Evolutionary conservation across 495 filamentous ascomycete genomes (phyloP).

Genomic region (Neurospora sp.): DNA sequence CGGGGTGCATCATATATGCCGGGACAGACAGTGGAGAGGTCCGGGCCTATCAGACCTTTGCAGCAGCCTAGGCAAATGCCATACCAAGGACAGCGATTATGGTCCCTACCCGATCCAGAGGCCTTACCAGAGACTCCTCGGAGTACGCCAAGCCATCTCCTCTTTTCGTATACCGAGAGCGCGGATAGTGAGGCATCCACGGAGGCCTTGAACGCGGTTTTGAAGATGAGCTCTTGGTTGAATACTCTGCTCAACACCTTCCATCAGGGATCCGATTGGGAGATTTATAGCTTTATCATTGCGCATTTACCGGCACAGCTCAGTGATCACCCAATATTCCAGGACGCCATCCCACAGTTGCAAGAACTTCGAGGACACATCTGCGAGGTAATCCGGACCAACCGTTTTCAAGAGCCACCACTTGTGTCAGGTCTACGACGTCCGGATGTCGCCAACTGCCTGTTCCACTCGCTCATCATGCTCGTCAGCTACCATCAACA

Average conservation of each 20-base stretch:
- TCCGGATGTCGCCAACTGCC: slow-evolving; percentile 75
- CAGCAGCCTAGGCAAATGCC: slow-evolving; percentile 27
- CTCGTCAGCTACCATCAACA: slow-evolving; percentile 78
- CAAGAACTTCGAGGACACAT: slow-evolving; percentile 65
- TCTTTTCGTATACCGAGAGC: slow-evolving; percentile 20
- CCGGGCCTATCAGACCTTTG: slow-evolving; percentile 19
- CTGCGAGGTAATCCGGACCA: slow-evolving; percentile 70
- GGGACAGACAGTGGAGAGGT: slow-evolving; percentile 28
- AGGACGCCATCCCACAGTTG: slow-evolving; percentile 57
- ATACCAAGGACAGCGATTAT: slow-evolving; percentile 34
- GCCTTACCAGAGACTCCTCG: slow-evolving; percentile 38
- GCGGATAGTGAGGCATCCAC: slow-evolving; percentile 3
- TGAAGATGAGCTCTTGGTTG: slow-evolving; percentile 68
- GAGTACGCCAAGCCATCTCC: slow-evolving; percentile 31
- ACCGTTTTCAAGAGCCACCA: slow-evolving; percentile 67
- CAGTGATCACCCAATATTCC: slow-evolving; percentile 80
- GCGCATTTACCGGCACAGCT: slow-evolving; percentile 82
- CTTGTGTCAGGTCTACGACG: slow-evolving; percentile 66
- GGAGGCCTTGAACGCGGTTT: slow-evolving; percentile 20
- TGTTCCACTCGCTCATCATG: slow-evolving; percentile 77
- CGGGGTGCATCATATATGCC: slow-evolving; percentile 41
- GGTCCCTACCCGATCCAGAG: slow-evolving; percentile 42
- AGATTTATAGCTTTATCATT: slow-evolving; percentile 83
- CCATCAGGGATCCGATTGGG: slow-evolving; percentile 77
- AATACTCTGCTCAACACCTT: slow-evolving; percentile 64